A percentile compares a stretch with the other conserved stretches of the same genome.
Conservation (phyloP, 768 basidiomycete genomes). For the Serendipita sp. region DNA sequence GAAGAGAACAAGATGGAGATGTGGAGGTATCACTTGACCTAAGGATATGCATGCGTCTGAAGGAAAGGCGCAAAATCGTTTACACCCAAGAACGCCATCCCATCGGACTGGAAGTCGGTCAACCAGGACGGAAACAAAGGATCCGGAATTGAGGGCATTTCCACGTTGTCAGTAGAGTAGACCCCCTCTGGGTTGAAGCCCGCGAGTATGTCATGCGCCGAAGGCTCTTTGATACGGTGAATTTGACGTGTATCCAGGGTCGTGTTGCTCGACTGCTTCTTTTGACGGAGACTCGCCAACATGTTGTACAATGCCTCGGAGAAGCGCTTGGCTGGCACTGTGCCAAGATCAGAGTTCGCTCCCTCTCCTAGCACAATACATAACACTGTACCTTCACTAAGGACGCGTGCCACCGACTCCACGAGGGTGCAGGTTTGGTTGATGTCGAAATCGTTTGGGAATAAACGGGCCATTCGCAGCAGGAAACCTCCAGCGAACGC, state of each 20-base stretch:
- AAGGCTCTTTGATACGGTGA: not conserved
- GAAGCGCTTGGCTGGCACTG: slow-evolving; percentile 13
- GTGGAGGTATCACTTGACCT: too few relatives aligned
- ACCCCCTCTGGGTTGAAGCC: not conserved
- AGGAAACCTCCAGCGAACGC: slow-evolving; percentile 15
- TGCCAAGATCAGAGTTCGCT: not conserved
- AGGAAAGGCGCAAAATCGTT: not conserved
- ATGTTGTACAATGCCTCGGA: slow-evolving; percentile 13
- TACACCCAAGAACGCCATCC: not conserved
- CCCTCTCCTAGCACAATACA: not conserved
- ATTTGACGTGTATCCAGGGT: not conserved
- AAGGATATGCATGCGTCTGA: not conserved
- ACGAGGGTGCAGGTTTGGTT: slow-evolving; percentile 12
- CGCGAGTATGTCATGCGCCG: not conserved
- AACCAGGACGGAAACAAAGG: not conserved
- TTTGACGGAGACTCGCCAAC: slow-evolving; percentile 11
- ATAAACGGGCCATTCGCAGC: slow-evolving; percentile 14
- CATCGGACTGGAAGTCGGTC: not conserved
- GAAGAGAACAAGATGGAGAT: too few relatives aligned
- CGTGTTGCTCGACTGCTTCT: not conserved
- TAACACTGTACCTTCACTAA: slow-evolving; percentile 12
- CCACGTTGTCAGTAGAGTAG: not conserved
- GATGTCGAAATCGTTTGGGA: slow-evolving; percentile 13
- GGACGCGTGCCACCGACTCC: slow-evolving; percentile 10
- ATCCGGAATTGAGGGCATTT: not conserved